Conservation (phyloP, 2,329 filamentous ascomycete species). For the Monilinia vaccinii-corymbosi region DNA sequence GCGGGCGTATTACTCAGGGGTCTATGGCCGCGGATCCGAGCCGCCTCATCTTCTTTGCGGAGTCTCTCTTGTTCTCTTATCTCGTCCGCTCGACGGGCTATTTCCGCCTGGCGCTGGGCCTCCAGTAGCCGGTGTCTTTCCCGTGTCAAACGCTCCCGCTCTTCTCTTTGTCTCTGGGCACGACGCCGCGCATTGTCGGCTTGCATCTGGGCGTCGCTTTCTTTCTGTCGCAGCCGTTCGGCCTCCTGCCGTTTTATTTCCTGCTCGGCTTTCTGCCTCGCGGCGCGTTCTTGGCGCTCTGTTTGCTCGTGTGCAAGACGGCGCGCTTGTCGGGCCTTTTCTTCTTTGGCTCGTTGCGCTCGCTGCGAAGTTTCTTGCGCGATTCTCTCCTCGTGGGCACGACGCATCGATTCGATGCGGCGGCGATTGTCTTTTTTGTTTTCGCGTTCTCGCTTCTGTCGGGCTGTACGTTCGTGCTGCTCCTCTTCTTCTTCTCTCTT, state of each 20-base stretch:
- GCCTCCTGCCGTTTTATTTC: background rate
- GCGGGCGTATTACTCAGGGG: background rate
- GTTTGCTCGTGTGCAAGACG: background rate
- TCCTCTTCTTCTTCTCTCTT: background rate
- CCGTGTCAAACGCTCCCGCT: background rate
- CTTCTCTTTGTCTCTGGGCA: background rate
- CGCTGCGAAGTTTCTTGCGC: background rate
- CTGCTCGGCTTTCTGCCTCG: background rate
- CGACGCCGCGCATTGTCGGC: background rate
- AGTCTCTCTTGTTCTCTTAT: background rate
- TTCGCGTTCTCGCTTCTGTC: background rate
- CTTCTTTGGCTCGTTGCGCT: background rate
- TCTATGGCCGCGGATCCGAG: background rate
- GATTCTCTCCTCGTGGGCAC: background rate
- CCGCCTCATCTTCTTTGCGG: background rate
- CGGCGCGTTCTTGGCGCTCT: background rate
- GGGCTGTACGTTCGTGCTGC: background rate
- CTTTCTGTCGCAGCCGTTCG: background rate
- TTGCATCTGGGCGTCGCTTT: background rate
- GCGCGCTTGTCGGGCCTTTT: background rate
- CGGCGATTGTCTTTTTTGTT: background rate
- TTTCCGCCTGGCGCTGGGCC: too few relatives aligned
- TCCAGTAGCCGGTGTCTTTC: background rate
- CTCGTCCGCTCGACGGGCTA: background rate
- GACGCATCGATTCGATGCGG: background rate